Percentiles rank a stretch among this genome's conserved stretches.
phyloP scores from a whole-genome alignment of 106 monocot species.

The Dendrobium huoshanense region DNA sequence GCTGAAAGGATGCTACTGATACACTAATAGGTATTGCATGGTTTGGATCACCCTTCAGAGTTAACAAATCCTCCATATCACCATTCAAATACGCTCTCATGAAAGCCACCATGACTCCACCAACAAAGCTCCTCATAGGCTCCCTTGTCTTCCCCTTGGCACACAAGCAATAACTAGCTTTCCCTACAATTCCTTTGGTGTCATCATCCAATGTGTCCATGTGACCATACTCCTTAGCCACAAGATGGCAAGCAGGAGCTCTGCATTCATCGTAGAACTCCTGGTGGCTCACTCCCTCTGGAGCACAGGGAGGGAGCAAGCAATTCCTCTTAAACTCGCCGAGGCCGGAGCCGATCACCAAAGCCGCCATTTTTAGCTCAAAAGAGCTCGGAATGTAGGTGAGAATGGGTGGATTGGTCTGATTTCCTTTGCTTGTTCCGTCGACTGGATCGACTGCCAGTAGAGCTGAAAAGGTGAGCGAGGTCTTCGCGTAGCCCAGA shows the following conservation, averaged over 20 bases:
- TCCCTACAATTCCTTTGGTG: slow-evolving; percentile 57
- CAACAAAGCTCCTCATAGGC: slow-evolving; percentile 77
- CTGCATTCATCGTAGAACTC: slow-evolving; percentile 67
- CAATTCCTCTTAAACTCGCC: slow-evolving; percentile 41
- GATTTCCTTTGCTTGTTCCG: slow-evolving; percentile 54
- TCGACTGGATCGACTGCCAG: slow-evolving; percentile 83
- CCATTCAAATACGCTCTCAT: slow-evolving; percentile 48
- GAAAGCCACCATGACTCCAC: slow-evolving; percentile 68
- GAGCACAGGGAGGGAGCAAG: slow-evolving; percentile 71
- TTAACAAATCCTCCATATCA: slow-evolving; percentile 22
- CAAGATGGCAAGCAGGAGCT: slow-evolving; percentile 51
- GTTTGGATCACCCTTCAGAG: slow-evolving; percentile 23
- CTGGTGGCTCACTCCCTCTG: slow-evolving; percentile 66
- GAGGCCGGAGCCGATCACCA: slow-evolving; percentile 68
- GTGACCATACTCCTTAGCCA: slow-evolving; percentile 77
- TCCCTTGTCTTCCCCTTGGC: slow-evolving; percentile 41
- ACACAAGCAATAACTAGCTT: slow-evolving; percentile 51
- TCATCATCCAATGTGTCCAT: slow-evolving; percentile 80
- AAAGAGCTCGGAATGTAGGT: slow-evolving; percentile 53
- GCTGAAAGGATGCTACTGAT: slow-evolving; percentile 14
- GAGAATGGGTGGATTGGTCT: slow-evolving; percentile 69
- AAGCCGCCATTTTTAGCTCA: slow-evolving; percentile 24
- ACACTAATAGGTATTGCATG: slow-evolving; percentile 31
- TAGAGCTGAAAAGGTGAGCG: slow-evolving; percentile 45
- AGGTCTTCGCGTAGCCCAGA: slow-evolving; percentile 20